phyloP scores from a whole-genome alignment of 2,329 filamentous ascomycete species.

The Aspergillus versicolor region DNA sequence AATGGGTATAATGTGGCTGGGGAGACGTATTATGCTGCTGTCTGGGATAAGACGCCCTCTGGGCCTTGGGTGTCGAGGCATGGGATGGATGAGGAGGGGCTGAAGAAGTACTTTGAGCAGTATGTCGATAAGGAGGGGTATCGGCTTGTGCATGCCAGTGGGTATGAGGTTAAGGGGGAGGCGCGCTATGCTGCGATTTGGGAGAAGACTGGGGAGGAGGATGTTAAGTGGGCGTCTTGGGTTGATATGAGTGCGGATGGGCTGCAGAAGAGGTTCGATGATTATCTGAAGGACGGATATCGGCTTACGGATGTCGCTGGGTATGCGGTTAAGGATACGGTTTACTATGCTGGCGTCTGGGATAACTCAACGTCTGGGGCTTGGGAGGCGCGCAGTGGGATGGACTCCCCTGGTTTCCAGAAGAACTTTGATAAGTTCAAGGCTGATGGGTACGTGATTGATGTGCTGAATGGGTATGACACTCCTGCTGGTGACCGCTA shows the following conservation, averaged over 20 bases:
- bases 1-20: slow-evolving; percentile 13
- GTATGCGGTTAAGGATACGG: slow-evolving; percentile 6
- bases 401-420: slow-evolving; percentile 13
- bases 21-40: slow-evolving; percentile 9
- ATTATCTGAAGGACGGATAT: slow-evolving; percentile 12
- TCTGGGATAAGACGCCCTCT: slow-evolving; percentile 15
- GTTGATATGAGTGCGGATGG: slow-evolving; percentile 4
- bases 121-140: slow-evolving; percentile 11
- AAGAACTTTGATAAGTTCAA: slow-evolving; percentile 13
- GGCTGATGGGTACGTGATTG: slow-evolving; percentile 12
- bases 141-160: slow-evolving; percentile 12
- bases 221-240: slow-evolving; percentile 1
- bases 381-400: slow-evolving; percentile 12
- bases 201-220: slow-evolving; percentile 10
- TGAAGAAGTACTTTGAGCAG: slow-evolving; percentile 8
- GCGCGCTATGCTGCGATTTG: slow-evolving; percentile 15
- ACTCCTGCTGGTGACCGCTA: slow-evolving; percentile 10
- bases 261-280: slow-evolving; percentile 11
- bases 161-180: slow-evolving; percentile 11
- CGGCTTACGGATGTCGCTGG: slow-evolving; percentile 9
- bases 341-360: slow-evolving; percentile 15
- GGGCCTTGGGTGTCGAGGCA: slow-evolving; percentile 10
- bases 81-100: slow-evolving; percentile 2
- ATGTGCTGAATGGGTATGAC: slow-evolving; percentile 13
- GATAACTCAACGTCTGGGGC: slow-evolving; percentile 14